Base-by-base conservation (phyloP, 495 filamentous ascomycete genomes). In the Aspergillus wentii region DNA sequence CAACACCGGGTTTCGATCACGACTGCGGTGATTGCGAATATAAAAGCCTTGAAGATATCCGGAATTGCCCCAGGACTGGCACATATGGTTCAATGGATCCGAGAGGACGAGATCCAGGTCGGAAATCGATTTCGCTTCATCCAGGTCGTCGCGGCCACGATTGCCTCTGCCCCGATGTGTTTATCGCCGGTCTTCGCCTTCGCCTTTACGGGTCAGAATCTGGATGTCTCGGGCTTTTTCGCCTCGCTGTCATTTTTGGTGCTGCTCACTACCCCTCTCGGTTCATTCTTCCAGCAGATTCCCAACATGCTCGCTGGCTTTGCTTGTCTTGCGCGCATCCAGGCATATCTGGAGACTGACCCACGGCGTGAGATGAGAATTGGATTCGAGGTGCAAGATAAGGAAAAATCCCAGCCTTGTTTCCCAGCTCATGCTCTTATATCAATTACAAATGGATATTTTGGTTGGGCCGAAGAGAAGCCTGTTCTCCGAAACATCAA, bases 41-140 rank as follows among this genome's bases (percentile, higher is more conserved):
- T 75, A 62, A 74, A 74, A 44, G 43, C 60, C 30, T 43, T 74
- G 13, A 70, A 69, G 42, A 65, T 71, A 7, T 67, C 64, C 2
- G 69, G 71, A 0, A 50, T 74, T 8, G 30, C 61, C 14, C 30
- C 28, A 8, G 37, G 53, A 0, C 48, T 69, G 1, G 46, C 49
- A 14, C 46, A 57, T 9, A 60, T 54, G 5, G 53, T 74, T 11
- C 67, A 71, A 40, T 44, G 32, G 27, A 43, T 69, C 35, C 52
- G 70, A 3, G 30, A 62, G 3, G 59, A 65, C n/a, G 68, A 74
- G 51, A 52, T 74, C 9, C 37, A 40, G 6, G 48, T 56, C 2
- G 63, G 59, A 18, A 38, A 52, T 3, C 48, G 44, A 28, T 70
- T 54, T 41, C 60, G 62, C 27, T 44, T 6, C 9, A 44, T 48